Conservation (phyloP, 208 protist species). For the Crithidia thermophila region DNA sequence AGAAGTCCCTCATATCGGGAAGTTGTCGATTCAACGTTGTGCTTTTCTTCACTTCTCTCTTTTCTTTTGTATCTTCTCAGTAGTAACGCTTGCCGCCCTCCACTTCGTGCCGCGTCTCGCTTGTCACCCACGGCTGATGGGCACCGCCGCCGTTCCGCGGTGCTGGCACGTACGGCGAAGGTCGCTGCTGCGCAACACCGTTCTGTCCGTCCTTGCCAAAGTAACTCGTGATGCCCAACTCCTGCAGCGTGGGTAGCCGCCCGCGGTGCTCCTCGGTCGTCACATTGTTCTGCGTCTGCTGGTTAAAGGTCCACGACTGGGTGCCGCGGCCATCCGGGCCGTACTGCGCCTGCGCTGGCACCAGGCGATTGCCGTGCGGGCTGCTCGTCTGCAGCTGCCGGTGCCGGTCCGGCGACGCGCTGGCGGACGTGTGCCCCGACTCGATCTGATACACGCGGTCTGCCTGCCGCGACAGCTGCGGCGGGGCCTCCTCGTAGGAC, state of each 20-base stretch:
- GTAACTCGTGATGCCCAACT: conserved; percentile 46
- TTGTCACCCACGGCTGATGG: conserved; percentile 40
- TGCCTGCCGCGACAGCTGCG: background rate
- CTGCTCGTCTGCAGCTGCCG: conserved; percentile 4
- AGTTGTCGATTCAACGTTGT: too few species aligned
- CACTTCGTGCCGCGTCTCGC: conserved; percentile 43
- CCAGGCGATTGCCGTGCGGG: background rate
- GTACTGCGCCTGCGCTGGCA: conserved; percentile 15
- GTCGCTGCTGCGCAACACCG: conserved; percentile 19
- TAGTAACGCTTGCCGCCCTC: conserved; percentile 46
- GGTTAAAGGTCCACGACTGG: conserved; percentile 40
- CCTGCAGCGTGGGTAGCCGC: conserved; percentile 42
- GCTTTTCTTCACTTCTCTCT: too few species aligned
- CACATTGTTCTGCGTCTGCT: conserved; percentile 35
- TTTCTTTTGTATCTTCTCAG: background rate
- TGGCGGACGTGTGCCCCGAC: conserved; percentile 2
- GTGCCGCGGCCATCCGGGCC: conserved; percentile 13
- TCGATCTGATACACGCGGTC: conserved; percentile 3
- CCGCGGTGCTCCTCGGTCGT: conserved; percentile 15
- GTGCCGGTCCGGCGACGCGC: background rate
- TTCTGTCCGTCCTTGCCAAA: conserved; percentile 19
- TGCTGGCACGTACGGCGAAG: conserved; percentile 31
- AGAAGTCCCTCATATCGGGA: too few species aligned
- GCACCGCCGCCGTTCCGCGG: background rate
- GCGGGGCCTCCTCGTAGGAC: background rate